Evolutionary conservation across 139 green algal genomes (phyloP), one percentile per base, ranked within the genome.

Genomic region (Nannochloris sp.): DNA sequence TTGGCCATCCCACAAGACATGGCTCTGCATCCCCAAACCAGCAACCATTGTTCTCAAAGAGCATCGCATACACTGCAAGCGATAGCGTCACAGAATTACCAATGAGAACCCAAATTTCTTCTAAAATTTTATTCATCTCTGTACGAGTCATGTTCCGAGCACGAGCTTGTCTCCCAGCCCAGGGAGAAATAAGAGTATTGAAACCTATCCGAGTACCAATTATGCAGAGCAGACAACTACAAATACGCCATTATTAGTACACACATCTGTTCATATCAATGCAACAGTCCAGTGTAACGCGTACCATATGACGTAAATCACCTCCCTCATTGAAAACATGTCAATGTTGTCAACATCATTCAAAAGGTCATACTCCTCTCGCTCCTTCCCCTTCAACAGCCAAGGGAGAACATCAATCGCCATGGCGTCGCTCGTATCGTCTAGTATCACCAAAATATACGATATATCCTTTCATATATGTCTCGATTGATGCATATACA

Each of bases 1-100:
- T 49, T 46, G 69, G 69, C 69, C 69, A 76, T 3, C 69, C 69
- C 0, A 26, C 29, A 44, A 76, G 56, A 57, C 69, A 76, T 17
- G 69, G 37, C 5, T 10, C 9, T 12, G 58, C 56, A 60, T 46
- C 6, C 2, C 55, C 2, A 33, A 71, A 71, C 6, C 16, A 48
- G 56, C 69, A 76, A 49, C 63, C 63, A 36, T 51, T 63, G 36
- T 76, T 76, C 23, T 46, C 43, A 26, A 37, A 26, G 53, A 66
- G n/a, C 62, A 76, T 61, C 2, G 63, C 62, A 37, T 33, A 63
- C 13, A 50, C 9, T 5, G 63, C 56, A 13, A 57, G 28, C 2
- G 17, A 36, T 45, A 76, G 44, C 33, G 71, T 67, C 16, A 61
- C 3, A 4, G 25, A 6, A 55, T 71, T 71, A 33, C 63, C 63